Percentiles rank a stretch among this genome's conserved stretches.
Conservation (phyloP, 805 yeast species). For the Priceomyces melissophilus region DNA sequence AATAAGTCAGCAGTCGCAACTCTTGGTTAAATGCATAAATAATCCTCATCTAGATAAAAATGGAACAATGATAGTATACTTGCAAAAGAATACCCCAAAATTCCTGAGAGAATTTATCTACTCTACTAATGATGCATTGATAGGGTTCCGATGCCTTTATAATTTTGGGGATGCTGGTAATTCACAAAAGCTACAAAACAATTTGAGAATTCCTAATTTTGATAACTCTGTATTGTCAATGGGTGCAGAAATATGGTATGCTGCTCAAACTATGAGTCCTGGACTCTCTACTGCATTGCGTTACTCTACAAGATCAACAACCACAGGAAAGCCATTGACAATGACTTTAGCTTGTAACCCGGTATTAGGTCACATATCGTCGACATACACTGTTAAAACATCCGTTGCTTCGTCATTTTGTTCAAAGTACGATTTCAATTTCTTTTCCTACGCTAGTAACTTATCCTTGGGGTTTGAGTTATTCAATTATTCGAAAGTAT, state of each 20-base stretch:
- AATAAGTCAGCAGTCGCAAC: slow-evolving; percentile 55
- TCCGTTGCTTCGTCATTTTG: slow-evolving; percentile 71
- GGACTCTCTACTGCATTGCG: slow-evolving; percentile 84
- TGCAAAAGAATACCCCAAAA: slow-evolving; percentile 64
- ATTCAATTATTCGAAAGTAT: slow-evolving; percentile 48
- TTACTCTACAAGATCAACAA: slow-evolving; percentile 79
- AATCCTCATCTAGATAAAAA: slow-evolving; percentile 54
- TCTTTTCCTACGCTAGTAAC: slow-evolving; percentile 87
- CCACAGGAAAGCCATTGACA: slow-evolving; percentile 86
- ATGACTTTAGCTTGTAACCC: slow-evolving; percentile 88
- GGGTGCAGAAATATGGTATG: slow-evolving; percentile 90
- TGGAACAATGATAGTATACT: slow-evolving; percentile 60
- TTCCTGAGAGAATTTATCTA: slow-evolving; percentile 71
- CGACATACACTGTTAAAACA: slow-evolving; percentile 84
- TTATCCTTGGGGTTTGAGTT: slow-evolving; percentile 82
- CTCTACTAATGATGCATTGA: slow-evolving; percentile 76
- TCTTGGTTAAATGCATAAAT: slow-evolving; percentile 72
- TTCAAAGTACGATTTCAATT: slow-evolving; percentile 83
- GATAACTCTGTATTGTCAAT: slow-evolving; percentile 65
- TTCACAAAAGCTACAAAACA: slow-evolving; percentile 32
- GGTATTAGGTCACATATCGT: slow-evolving; percentile 80
- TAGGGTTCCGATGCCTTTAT: slow-evolving; percentile 79
- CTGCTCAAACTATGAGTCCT: slow-evolving; percentile 78
- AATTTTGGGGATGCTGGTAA: slow-evolving; percentile 44
- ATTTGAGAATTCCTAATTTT: slow-evolving; percentile 39